Conservation (phyloP, 1,139 yeast species). For the Geotrichum reessii region DNA sequence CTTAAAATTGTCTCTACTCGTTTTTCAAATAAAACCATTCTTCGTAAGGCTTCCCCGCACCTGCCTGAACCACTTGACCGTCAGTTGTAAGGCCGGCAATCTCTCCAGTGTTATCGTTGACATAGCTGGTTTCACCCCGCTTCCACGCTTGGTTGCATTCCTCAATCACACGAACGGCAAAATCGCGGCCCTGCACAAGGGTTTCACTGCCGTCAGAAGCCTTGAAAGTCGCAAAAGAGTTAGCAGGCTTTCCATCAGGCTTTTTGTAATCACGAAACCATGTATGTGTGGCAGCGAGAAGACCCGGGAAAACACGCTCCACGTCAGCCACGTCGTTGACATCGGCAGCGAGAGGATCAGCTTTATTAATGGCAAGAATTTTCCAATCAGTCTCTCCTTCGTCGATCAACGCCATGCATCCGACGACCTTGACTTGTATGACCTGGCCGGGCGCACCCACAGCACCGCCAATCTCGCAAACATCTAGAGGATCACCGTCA, state of each 20-base stretch:
- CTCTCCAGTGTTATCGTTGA: constrained; percentile 28
- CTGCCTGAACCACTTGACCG: constrained; percentile 24
- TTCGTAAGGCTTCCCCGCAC: not conserved
- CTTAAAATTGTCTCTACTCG: not conserved
- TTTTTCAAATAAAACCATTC: not conserved
- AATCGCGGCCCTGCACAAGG: constrained; percentile 48
- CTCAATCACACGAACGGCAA: constrained; percentile 63
- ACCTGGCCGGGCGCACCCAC: constrained; percentile 66
- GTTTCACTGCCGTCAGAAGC: constrained; percentile 50
- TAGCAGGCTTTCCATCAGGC: constrained; percentile 89
- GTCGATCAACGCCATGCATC: constrained; percentile 89
- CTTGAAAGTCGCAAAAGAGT: constrained; percentile 63
- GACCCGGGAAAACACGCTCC: constrained; percentile 74
- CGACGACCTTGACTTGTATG: constrained; percentile 82
- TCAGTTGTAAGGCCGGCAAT: constrained; percentile 50
- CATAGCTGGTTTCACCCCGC: constrained; percentile 26
- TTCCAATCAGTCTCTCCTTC: constrained; percentile 99
- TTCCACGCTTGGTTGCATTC: constrained; percentile 83
- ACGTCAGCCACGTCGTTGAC: constrained; percentile 80
- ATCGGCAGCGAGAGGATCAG: constrained; percentile 73
- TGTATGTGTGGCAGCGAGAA: constrained; percentile 73
- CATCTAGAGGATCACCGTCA: constrained; percentile 94
- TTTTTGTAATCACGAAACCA: constrained; percentile 96
- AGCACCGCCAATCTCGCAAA: constrained; percentile 81
- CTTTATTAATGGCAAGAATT: constrained; percentile 73